Evolutionary conservation across 306 rosid genomes (phyloP).

Genomic region (Leucaena leucocephala): DNA sequence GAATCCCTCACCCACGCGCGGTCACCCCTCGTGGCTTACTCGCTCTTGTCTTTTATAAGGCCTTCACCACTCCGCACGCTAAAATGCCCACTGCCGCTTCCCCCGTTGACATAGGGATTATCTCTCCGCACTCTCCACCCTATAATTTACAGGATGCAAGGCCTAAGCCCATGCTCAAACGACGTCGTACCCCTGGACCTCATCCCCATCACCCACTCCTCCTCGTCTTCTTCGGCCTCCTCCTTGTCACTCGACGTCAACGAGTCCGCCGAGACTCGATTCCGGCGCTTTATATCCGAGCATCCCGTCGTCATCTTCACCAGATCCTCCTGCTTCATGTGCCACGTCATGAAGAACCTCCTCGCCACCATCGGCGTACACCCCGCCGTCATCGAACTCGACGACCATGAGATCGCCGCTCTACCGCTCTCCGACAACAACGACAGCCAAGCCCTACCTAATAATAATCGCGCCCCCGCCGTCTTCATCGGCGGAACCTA

Average conservation of each 20-base stretch:
- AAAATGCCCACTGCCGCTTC: too few relatives aligned
- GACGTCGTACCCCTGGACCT: conserved; percentile 71
- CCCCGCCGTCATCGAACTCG: conserved; percentile 95
- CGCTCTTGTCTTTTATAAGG: too few relatives aligned
- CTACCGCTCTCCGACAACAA: conserved; percentile 44
- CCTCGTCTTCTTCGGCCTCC: conserved; percentile 32
- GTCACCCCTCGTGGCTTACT: too few relatives aligned
- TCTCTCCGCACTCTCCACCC: too few relatives aligned
- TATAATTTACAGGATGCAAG: conserved; percentile 60
- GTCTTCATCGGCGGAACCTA: conserved; percentile 80
- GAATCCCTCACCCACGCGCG: conserved; percentile 35
- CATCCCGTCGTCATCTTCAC: conserved; percentile 90
- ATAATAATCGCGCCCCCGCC: conserved; percentile 48
- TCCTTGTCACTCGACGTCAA: conserved; percentile 84
- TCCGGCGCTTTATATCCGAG: conserved; percentile 89
- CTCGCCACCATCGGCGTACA: conserved; percentile 86
- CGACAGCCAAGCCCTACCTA: conserved; percentile 22
- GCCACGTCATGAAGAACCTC: conserved; percentile 98
- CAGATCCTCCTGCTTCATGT: conserved; percentile 92
- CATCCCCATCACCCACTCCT: conserved; percentile 23
- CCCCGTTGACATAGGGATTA: too few relatives aligned
- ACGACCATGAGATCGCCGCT: conserved; percentile 83
- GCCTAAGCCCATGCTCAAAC: conserved; percentile 67
- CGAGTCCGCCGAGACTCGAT: conserved; percentile 71
- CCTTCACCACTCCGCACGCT: too few relatives aligned